Base-by-base conservation (phyloP, 2,329 filamentous ascomycete genomes). In the Talaromyces sp. region DNA sequence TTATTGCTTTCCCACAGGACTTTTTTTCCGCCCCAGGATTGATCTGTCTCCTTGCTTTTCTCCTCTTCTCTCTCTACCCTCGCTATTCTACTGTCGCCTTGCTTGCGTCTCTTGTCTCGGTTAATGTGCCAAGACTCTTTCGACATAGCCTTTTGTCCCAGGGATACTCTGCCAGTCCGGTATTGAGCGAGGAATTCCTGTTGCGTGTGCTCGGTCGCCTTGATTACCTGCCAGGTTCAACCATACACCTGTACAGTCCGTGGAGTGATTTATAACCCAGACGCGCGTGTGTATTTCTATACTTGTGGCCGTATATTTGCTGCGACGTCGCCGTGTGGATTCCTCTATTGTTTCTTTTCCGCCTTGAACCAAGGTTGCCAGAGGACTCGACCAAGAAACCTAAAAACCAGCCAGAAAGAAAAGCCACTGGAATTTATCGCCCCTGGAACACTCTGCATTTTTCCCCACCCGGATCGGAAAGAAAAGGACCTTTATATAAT, bases 1-100 rank as follows among this genome's bases (percentile, higher is more conserved):
- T n/a, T 57, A 25, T 44, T 57, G 27, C 27, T 57, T 52, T 52
- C 27, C 39, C 55, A 22, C 11, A 27, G 55, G 55, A 57, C 36
- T 47, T 66, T 58, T 63, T 65, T 60, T 57, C 65, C 55, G 64
- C 32, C 57, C 49, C 27, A 53, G 49, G 49, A 53, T 25, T 22
- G 44, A 47, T 63, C 61, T 65, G 33, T 60, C 59, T 65, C 64
- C 62, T 54, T 59, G 27, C 27, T 53, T 58, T 58, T 63, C 66
- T 61, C 62, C 59, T 63, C 66, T 61, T 61, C 65, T 61, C 61
- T 56, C 57, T 47, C 22, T 47, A 47, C 19, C 22, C 10, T 11
- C 44, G 44, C 44, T 47, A 15, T 25, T 47, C 44, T 22, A 47
- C 17, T 11, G 33, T 44, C 57, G 32, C 25, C 56, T 51, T 58